Base-by-base conservation (phyloP, 805 yeast species). In the Nakazawaea peltata region DNA sequence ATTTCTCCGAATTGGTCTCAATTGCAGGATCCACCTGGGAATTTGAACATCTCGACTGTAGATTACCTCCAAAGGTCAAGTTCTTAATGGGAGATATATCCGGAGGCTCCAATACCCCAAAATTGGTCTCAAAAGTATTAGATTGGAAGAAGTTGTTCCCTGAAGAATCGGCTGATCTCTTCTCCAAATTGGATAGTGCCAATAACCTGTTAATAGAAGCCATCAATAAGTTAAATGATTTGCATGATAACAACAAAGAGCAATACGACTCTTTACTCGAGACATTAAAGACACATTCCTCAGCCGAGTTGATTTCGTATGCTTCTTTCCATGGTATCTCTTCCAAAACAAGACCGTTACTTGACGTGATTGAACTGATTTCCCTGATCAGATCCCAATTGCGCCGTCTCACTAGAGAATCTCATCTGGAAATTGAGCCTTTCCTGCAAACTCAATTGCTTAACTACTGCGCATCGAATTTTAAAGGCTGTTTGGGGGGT, bases 71-170 rank as follows among this genome's bases (percentile, higher is more conserved):
- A 3, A 73, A 78, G 1, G 57, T 88, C 17, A 69, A 72, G 37
- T 51, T 92, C 32, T 53, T 92, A 2, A 85, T 92, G 95, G 98
- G 98, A 10, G 98, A 92, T 56, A 83, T 92, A 14, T 64, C 74
- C 14, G 88, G 84, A 12, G 98, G 98, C 0, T 85, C 96, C 0
- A 94, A 87, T 50, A 92, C 98, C 0, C 96, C 97, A 0, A 83
- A 82, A 44, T 64, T 92, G 53, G 97, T 92, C 1, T 65, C 81
- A 1, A 72, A 71, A 45, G 92, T 92, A 2, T 63, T 76, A 34
- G 50, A 57, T 15, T 92, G 98, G 98, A 66, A 71, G 39, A 58
- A 61, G 28, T 51, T 50, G 1, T 53, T 74, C 28, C 75, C 77
- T 1, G 71, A 66, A 4, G 61, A 63, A 26, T 69, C 88, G 18